phyloP scores from a whole-genome alignment of 2,329 filamentous ascomycete genomes.

The Magnaporthiopsis rhizophila region DNA sequence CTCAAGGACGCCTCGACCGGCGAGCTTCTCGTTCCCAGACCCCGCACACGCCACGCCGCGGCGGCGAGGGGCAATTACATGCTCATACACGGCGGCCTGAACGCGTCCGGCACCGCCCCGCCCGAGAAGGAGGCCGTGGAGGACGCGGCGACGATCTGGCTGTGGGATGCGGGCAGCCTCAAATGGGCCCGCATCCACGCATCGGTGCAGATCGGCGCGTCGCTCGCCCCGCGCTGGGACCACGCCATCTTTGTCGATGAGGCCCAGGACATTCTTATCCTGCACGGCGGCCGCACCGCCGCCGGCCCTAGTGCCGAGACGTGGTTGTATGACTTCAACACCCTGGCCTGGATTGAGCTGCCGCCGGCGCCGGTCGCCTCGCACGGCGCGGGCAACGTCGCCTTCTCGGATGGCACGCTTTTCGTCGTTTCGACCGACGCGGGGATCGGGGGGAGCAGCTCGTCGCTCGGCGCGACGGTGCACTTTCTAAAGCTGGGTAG shows the following conservation, averaged over 20 bases:
- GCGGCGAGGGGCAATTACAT: constrained; percentile 24
- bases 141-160: constrained; percentile 24
- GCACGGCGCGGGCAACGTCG: constrained; percentile 25
- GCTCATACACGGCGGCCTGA: constrained; percentile 28
- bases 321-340: constrained; percentile 41
- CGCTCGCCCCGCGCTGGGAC: constrained; percentile 22
- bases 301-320: constrained; percentile 29
- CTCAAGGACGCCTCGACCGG: constrained; percentile 19
- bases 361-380: constrained; percentile 30
- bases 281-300: constrained; percentile 34
- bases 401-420: constrained; percentile 34
- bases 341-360: constrained; percentile 40
- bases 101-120: constrained; percentile 16
- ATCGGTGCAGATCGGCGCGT: constrained; percentile 22
- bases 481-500: constrained; percentile 22
- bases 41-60: constrained; percentile 27
- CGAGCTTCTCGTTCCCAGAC: constrained; percentile 21
- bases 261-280: constrained; percentile 35
- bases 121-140: constrained; percentile 19
- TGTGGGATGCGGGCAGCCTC: constrained; percentile 27
- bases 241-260: constrained; percentile 29
- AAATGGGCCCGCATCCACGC: constrained; percentile 26
- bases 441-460: neutral
- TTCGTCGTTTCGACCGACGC: constrained; percentile 21
- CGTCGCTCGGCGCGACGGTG: constrained; percentile 24